Base-by-base conservation (phyloP, 371 early-diverging fungal genomes). In the Mucor saturninus region DNA sequence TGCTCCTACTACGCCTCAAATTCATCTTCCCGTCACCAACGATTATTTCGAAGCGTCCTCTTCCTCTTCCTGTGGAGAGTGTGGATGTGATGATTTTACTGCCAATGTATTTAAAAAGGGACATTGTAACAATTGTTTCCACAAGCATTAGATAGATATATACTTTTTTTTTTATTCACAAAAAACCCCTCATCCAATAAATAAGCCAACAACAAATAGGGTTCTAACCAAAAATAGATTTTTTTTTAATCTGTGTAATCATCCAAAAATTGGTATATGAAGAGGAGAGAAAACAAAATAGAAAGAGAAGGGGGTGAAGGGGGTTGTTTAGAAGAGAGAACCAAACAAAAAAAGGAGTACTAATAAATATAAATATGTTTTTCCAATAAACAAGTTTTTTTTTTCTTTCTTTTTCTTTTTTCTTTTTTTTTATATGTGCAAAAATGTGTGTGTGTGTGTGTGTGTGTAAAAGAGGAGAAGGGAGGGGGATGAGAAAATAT, bases 61-160 rank as follows among this genome's bases (percentile, higher is more conserved):
- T 32, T 11, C 46, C 35, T 29, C 39, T 11, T 31, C 38, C 43
- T 68, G 68, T 50, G 39, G 38, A 40, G 78, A 77, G 30, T 91
- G 91, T 62, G 89, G 86, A 3, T 91, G 92, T 69, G 56, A 77
- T 32, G 90, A 89, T 43, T 92, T 79, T 72, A 61, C 73, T 32
- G 76, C 86, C 14, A 87, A 91, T 69, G 74, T 86, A 37, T 89
- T 92, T 71, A 87, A 88, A 69, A 81, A 77, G 57, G 83, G 81
- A 7, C 75, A 76, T 15, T 87, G 91, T 68, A 88, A 80, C 53
- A 89, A 86, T 54, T 91, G 91, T 69, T 89, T 83, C 72, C 91
- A 91, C 65, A 80, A 75, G 48, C 86, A 85, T 66, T 85, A 51
- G 10, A 49, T 29, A 49, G 9, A 49, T 29, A 29, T 30, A 10